phyloP scores from a whole-genome alignment of 2,329 filamentous ascomycete species.

The Lasiodiplodia citricola region DNA sequence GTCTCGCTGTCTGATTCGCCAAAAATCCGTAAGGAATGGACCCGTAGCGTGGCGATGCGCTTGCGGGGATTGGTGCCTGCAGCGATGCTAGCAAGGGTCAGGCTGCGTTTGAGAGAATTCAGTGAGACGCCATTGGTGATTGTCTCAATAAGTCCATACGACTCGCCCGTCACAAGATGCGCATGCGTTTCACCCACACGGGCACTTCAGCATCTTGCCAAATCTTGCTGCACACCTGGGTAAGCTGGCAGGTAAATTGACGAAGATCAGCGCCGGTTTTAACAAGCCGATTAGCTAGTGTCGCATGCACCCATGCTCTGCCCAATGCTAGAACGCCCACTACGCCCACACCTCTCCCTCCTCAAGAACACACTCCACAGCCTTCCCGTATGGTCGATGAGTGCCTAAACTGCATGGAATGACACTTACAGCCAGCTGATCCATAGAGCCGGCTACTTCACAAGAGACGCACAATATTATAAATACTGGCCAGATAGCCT shows the following conservation, averaged over 20 bases:
- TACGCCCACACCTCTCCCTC: too few species aligned
- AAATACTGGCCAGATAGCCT: too few species aligned
- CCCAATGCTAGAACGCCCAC: too few species aligned
- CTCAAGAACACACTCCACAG: too few species aligned
- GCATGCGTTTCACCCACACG: constrained; percentile 90
- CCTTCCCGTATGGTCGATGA: too few species aligned
- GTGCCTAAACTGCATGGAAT: too few species aligned
- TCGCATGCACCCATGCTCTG: too few species aligned
- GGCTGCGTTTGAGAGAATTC: constrained; percentile 80
- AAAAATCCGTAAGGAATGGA: constrained; percentile 82
- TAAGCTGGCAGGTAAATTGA: constrained; percentile 86
- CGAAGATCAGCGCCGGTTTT: constrained; percentile 84
- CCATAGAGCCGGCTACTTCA: too few species aligned
- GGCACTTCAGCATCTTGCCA: constrained; percentile 76
- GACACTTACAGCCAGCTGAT: too few species aligned
- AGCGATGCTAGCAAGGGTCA: constrained; percentile 77
- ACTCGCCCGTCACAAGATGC: constrained; percentile 86
- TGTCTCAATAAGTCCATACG: constrained; percentile 82
- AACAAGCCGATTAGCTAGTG: constrained; percentile 48
- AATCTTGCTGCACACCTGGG: constrained; percentile 79
- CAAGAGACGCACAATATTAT: too few species aligned
- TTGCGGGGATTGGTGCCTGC: constrained; percentile 74
- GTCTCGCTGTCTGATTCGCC: constrained; percentile 71
- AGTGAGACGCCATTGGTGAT: constrained; percentile 89
- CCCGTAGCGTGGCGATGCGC: constrained; percentile 78